Evolutionary conservation across 768 basidiomycete genomes (phyloP).

Genomic region (Tubosaeta sp.): DNA sequence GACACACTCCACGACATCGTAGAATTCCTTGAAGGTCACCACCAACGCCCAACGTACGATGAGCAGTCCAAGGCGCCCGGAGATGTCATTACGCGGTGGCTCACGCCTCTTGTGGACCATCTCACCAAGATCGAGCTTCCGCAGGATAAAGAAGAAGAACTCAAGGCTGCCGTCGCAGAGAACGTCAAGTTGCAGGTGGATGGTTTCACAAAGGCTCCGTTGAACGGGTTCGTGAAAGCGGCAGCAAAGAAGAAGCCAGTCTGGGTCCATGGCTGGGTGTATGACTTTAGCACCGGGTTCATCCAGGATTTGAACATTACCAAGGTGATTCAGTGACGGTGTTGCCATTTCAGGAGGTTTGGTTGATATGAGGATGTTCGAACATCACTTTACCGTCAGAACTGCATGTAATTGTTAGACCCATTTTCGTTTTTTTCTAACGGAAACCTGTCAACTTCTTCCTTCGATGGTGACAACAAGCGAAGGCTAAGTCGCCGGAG

Average conservation of each 20-base stretch:
- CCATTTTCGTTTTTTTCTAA: no score
- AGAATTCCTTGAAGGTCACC: no score
- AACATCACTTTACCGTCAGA: no score
- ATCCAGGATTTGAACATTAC: conserved; percentile 55
- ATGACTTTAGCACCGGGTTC: conserved; percentile 55
- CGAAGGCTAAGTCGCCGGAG: no score
- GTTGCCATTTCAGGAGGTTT: no score
- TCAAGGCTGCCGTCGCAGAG: conserved; percentile 41
- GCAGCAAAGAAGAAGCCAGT: conserved; percentile 36
- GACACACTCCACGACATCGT: conserved; percentile 6
- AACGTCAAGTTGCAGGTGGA: conserved; percentile 55
- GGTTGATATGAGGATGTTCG: no score
- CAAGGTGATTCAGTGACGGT: conserved; percentile 25
- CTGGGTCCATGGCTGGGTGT: conserved; percentile 73
- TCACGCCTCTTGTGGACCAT: conserved; percentile 60
- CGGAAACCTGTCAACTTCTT: no score
- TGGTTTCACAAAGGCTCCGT: conserved; percentile 26
- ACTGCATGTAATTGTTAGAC: neutral
- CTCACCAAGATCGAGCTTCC: conserved; percentile 40
- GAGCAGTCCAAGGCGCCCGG: conserved; percentile 26
- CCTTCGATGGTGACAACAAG: no score
- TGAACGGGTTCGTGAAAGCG: conserved; percentile 37
- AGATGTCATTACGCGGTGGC: conserved; percentile 63
- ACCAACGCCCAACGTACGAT: conserved; percentile 13
- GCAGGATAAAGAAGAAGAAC: conserved; percentile 24